Evolutionary conservation across 495 filamentous ascomycete species (phyloP).

Genomic region (Daldinia decipiens): DNA sequence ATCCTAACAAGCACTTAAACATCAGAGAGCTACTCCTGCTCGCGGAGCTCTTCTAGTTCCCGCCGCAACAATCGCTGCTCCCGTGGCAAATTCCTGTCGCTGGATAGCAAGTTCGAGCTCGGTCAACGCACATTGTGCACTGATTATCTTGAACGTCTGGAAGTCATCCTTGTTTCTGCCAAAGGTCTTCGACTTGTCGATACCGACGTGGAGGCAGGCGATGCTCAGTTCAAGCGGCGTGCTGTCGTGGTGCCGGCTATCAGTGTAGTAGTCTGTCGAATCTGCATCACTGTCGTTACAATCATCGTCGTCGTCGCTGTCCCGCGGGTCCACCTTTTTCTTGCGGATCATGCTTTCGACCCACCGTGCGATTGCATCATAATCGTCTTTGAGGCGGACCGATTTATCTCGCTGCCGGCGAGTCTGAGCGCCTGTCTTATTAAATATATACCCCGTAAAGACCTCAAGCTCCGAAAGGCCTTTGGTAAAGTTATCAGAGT

Average conservation of each 20-base stretch:
- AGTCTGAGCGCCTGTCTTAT: constrained; percentile 66
- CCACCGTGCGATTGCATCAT: constrained; percentile 60
- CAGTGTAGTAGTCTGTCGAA: background rate
- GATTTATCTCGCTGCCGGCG: constrained; percentile 71
- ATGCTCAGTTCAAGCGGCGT: constrained; percentile 53
- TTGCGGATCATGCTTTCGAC: constrained; percentile 60
- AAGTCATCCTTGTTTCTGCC: constrained; percentile 33
- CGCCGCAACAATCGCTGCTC: constrained; percentile 21
- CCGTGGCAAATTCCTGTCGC: constrained; percentile 22
- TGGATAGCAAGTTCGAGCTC: constrained; percentile 47
- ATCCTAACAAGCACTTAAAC: background rate
- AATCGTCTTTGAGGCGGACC: constrained; percentile 69
- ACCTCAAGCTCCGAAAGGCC: constrained; percentile 78
- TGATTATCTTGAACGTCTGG: constrained; percentile 55
- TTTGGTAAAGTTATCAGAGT: constrained; percentile 65
- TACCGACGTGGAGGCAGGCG: constrained; percentile 51
- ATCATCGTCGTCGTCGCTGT: constrained; percentile 35
- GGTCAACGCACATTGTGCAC: constrained; percentile 50
- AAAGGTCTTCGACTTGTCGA: constrained; percentile 1
- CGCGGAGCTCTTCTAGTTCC: background rate
- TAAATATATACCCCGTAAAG: constrained; percentile 77
- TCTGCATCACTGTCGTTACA: background rate
- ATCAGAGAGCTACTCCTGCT: background rate
- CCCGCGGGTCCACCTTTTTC: constrained; percentile 45
- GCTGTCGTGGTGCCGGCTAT: background rate